phyloP scores from a whole-genome alignment of 257 asterid species.

The Perilla frutescens region DNA sequence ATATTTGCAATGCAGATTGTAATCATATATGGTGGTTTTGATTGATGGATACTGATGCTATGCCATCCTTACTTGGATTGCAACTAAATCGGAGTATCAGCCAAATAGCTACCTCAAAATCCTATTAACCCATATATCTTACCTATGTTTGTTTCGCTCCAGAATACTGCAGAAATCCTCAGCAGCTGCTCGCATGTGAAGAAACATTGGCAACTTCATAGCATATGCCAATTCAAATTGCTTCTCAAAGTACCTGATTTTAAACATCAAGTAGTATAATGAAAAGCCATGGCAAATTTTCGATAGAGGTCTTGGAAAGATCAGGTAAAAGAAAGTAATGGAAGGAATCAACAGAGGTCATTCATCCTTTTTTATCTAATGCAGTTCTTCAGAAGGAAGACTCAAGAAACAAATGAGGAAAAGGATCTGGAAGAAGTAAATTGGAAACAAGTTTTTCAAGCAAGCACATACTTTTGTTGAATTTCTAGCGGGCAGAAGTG shows the following conservation, averaged over 20 bases:
- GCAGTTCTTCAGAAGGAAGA: slow-evolving; percentile 16
- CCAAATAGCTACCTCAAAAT: slow-evolving; percentile 25
- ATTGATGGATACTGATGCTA: neutral
- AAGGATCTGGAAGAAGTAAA: neutral
- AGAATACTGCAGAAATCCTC: slow-evolving; percentile 85
- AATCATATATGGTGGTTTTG: neutral
- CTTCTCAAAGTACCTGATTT: slow-evolving; percentile 83
- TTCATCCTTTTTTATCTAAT: neutral
- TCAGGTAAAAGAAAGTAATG: neutral
- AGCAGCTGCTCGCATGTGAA: slow-evolving; percentile 99
- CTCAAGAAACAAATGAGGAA: neutral
- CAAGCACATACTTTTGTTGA: slow-evolving; percentile 82
- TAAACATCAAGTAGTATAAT: slow-evolving; percentile 26
- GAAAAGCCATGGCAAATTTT: neutral
- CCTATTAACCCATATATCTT: slow-evolving; percentile 31
- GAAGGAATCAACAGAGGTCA: neutral
- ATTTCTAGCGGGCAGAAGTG: slow-evolving; percentile 83
- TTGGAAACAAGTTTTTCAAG: slow-evolving; percentile 18
- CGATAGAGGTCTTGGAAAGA: slow-evolving; percentile 22
- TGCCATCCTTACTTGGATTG: neutral
- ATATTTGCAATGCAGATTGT: slow-evolving; percentile 15
- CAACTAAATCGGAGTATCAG: neutral
- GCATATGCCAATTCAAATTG: slow-evolving; percentile 90
- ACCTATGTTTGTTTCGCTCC: slow-evolving; percentile 70
- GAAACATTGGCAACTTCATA: slow-evolving; percentile 95